Base-by-base conservation (phyloP, 306 rosid species). In the Quercus robur region DNA sequence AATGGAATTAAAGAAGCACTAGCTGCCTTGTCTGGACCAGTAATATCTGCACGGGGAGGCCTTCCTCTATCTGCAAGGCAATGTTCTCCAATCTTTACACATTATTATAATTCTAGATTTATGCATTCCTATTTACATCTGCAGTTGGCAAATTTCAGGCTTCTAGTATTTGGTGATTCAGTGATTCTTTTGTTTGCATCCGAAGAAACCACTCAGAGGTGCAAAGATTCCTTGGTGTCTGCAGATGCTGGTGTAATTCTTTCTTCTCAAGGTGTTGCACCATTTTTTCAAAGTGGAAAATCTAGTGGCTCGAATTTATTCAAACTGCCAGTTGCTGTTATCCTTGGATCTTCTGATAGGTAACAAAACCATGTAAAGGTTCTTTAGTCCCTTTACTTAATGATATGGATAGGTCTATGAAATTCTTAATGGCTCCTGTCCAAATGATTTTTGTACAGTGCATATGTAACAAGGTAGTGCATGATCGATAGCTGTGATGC, bases 11-110 rank as follows among this genome's bases (percentile, higher is more conserved):
- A 83, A 82, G 61, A 85, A 76, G 82, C 87, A 69, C 84, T 88
- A 11, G 70, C 74, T 70, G 71, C 83, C 71, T 81, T 88, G 84
- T 73, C 83, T 75, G 89, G 78, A 58, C 86, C 81, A 38, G 73
- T 88, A 61, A 81, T 88, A 75, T 69, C 67, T 70, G 86, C 89
- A 41, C 86, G 89, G 11, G 81, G 87, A 76, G 89, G 84, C 33
- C 83, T 85, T 71, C 81, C 91, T 74, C 61, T 88, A 70, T 80
- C 86, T 74, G 91, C 78, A 79, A 83, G 86, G 89, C 81, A 62
- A 46, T 55, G 55, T 41, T 62, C 26, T 28, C 56, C 28, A 55
- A 55, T 61, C 26, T 44, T 74, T 33, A 1, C 15, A 58, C 56
- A n/a, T 10, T 54, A 17, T 19, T 33, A 7, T 14, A 23, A 54